Conservation (phyloP, 192 early-diverging fungal genomes). For the Backusella tarrabulga region DNA sequence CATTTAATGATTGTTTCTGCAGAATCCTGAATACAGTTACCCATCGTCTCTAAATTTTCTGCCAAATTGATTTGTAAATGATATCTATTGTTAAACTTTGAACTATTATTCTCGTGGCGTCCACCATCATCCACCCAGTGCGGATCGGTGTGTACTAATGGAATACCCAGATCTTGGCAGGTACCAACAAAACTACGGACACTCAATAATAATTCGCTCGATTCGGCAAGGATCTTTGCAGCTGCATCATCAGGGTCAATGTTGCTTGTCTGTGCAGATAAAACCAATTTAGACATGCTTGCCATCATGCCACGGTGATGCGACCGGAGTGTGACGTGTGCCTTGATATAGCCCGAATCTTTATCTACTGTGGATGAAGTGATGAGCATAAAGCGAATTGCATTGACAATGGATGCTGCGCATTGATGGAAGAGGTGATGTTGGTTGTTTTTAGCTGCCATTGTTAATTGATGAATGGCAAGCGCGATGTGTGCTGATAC, state of each 20-base stretch:
- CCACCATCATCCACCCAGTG: slow-evolving; percentile 14
- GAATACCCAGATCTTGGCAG: slow-evolving; percentile 34
- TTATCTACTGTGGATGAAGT: slow-evolving; percentile 72
- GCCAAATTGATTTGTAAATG: slow-evolving; percentile 17
- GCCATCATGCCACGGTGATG: slow-evolving; percentile 82
- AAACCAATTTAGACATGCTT: slow-evolving; percentile 76
- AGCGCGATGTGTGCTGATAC: slow-evolving; percentile 45
- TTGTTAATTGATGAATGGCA: slow-evolving; percentile 54
- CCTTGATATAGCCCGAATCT: slow-evolving; percentile 64
- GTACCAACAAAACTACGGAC: slow-evolving; percentile 70
- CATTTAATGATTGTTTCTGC: slow-evolving; percentile 13
- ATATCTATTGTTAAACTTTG: neutral
- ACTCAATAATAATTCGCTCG: slow-evolving; percentile 71
- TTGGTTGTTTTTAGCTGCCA: slow-evolving; percentile 45
- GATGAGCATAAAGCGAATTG: slow-evolving; percentile 87
- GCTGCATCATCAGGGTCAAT: slow-evolving; percentile 34
- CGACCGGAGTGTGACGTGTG: slow-evolving; percentile 63
- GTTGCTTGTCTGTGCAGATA: slow-evolving; percentile 78
- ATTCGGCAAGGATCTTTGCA: slow-evolving; percentile 67
- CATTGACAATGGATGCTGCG: slow-evolving; percentile 66
- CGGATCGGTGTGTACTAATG: slow-evolving; percentile 44
- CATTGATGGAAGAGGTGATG: slow-evolving; percentile 57
- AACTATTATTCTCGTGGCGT: neutral
- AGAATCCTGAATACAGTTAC: slow-evolving; percentile 26
- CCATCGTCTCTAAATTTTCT: slow-evolving; percentile 20